These are phyloP conservation scores for Hortiboletus campestris DNA, from an alignment of 768 basidiomycete species.

Conservation along the genomic window DNA sequence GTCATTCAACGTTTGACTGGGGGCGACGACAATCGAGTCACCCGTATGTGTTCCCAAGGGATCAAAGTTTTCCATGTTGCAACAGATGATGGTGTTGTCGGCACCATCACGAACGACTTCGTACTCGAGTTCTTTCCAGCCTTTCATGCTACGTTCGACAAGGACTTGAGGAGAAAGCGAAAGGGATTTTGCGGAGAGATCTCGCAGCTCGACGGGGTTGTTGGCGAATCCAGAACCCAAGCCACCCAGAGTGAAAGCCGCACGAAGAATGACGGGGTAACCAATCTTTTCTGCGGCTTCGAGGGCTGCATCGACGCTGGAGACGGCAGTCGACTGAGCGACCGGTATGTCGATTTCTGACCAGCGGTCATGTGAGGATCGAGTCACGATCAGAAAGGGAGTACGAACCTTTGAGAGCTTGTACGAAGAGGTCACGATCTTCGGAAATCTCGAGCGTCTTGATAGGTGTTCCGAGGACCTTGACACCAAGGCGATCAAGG, in stretches of 20 bases:
- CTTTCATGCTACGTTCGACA: conserved; percentile 97
- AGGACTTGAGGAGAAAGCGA: conserved; percentile 92
- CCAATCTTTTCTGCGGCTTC: conserved; percentile 89
- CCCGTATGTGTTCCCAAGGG: conserved; percentile 98
- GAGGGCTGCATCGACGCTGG: conserved; percentile 90
- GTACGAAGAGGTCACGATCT: conserved; percentile 92
- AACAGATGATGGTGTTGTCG: conserved; percentile 99
- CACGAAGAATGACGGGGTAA: conserved; percentile 95
- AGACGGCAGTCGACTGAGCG: conserved; percentile 94
- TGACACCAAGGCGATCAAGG: conserved; percentile 86
- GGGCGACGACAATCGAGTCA: conserved; percentile 98
- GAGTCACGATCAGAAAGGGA: not conserved
- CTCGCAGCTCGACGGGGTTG: conserved; percentile 90
- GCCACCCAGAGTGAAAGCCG: conserved; percentile 96
- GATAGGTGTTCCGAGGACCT: conserved; percentile 94
- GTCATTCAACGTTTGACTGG: conserved; percentile 95
- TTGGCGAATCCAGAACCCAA: conserved; percentile 98
- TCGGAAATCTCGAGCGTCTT: conserved; percentile 94
- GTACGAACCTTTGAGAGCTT: conserved; percentile 86
- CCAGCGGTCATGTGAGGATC: conserved; percentile 4
- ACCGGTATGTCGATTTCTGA: conserved; percentile 97
- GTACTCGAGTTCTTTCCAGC: conserved; percentile 99
- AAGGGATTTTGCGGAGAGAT: conserved; percentile 88
- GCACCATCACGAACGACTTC: conserved; percentile 98
- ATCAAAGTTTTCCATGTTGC: conserved; percentile 99